Conservation (phyloP, 2,329 filamentous ascomycete species). For the Fusarium sp. region DNA sequence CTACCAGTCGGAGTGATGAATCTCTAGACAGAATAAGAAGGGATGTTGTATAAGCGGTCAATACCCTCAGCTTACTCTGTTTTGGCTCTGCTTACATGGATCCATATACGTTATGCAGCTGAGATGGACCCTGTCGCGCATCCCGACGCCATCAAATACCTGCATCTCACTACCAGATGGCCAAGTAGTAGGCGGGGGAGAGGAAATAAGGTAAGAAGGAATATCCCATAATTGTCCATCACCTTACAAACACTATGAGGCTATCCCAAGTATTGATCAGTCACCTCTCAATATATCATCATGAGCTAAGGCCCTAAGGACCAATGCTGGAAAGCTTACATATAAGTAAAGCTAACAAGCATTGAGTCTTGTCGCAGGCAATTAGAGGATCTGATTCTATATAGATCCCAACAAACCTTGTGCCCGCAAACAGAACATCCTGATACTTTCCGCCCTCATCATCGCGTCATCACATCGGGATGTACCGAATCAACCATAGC, state of each 20-base stretch:
- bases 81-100: slow-evolving; percentile 8
- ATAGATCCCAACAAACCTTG: background rate
- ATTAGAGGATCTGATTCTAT: background rate
- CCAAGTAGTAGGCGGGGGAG: background rate
- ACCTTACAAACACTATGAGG: background rate
- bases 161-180: background rate
- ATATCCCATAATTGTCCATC: background rate
- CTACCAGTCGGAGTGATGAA: background rate
- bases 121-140: slow-evolving; percentile 3
- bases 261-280: background rate
- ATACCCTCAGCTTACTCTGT: background rate
- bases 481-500: background rate
- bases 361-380: background rate
- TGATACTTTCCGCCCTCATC: background rate
- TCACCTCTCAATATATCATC: background rate
- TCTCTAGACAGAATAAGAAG: background rate
- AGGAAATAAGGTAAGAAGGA: background rate
- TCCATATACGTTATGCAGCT: background rate
- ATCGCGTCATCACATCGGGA: background rate
- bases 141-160: slow-evolving; percentile 1
- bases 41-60: background rate
- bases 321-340: background rate
- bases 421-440: background rate
- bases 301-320: too few species aligned
- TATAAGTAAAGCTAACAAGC: background rate